Percentiles rank a stretch among this genome's conserved stretches.
Conservation (phyloP, 2,329 filamentous ascomycete species). For the Ophiostoma ulmi region DNA sequence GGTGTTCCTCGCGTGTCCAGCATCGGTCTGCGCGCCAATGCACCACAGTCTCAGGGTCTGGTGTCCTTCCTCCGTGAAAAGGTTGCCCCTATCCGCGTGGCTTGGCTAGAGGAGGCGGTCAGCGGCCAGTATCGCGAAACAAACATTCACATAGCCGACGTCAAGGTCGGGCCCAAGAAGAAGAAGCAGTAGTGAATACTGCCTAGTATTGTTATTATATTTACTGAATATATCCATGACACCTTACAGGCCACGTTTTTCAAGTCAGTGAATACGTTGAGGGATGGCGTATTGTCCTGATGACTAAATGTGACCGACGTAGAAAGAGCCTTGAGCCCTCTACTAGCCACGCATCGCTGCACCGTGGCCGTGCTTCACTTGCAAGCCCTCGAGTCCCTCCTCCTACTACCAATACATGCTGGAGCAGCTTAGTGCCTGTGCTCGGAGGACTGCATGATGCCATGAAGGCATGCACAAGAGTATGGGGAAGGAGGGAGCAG, state of each 20-base stretch:
- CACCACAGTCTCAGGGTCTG: slow-evolving; percentile 53
- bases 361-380: not conserved
- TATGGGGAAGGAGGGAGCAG: not conserved
- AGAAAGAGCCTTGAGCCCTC: not conserved
- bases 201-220: too few relatives aligned
- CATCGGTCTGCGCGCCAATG: slow-evolving; percentile 53
- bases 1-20: slow-evolving; percentile 61
- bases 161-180: slow-evolving; percentile 37
- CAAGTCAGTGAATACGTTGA: not conserved
- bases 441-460: not conserved
- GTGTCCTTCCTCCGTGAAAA: slow-evolving; percentile 50
- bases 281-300: not conserved
- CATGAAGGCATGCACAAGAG: not conserved
- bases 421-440: not conserved
- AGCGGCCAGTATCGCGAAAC: slow-evolving; percentile 41
- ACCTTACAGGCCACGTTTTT: not conserved
- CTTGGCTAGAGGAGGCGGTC: slow-evolving; percentile 51
- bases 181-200: slow-evolving; percentile 19
- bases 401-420: not conserved
- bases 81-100: slow-evolving; percentile 48
- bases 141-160: slow-evolving; percentile 45
- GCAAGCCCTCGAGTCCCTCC: not conserved
- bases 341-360: not conserved
- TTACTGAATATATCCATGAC: not conserved
- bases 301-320: not conserved